A percentile compares a stretch with the other conserved stretches of the same genome.
These are phyloP conservation scores for Ophiostoma ips DNA, from an alignment of 2,329 filamentous ascomycete species.

Conservation along the genomic window DNA sequence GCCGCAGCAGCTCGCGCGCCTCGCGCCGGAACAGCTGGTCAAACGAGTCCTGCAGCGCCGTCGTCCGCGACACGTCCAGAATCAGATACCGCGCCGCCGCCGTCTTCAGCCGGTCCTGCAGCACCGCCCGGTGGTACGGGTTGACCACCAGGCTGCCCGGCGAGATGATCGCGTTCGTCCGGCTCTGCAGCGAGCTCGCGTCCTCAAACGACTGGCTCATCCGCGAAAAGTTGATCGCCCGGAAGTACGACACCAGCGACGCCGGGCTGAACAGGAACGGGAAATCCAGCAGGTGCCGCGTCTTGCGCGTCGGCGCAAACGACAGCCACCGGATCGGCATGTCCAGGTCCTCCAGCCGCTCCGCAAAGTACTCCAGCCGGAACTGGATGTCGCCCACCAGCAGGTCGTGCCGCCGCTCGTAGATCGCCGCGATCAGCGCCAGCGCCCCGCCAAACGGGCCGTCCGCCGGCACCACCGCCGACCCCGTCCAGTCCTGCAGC, in stretches of 20 bases:
- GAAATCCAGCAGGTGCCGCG: slow-evolving; percentile 63
- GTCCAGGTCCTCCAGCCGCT: slow-evolving; percentile 59
- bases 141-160: slow-evolving; percentile 41
- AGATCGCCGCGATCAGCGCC: slow-evolving; percentile 56
- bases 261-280: slow-evolving; percentile 65
- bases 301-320: slow-evolving; percentile 45
- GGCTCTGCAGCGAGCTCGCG: slow-evolving; percentile 42
- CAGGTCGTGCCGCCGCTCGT: slow-evolving; percentile 48
- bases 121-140: slow-evolving; percentile 42
- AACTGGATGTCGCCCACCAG: slow-evolving; percentile 58
- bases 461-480: slow-evolving; percentile 53
- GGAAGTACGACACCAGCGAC: slow-evolving; percentile 68
- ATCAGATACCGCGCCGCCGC: slow-evolving; percentile 59
- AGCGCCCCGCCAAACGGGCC: slow-evolving; percentile 65
- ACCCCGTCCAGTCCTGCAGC: slow-evolving; percentile 68
- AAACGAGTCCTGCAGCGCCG: slow-evolving; percentile 60
- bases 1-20: slow-evolving; percentile 65
- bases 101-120: slow-evolving; percentile 49
- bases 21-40: slow-evolving; percentile 85
- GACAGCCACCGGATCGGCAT: slow-evolving; percentile 61
- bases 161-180: slow-evolving; percentile 42
- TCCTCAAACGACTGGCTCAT: slow-evolving; percentile 74
- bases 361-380: slow-evolving; percentile 59
- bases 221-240: slow-evolving; percentile 70
- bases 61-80: slow-evolving; percentile 51